These are phyloP conservation scores for Tardiomyces digboiensis DNA, from an alignment of 1,139 yeast genomes.

Conservation along the genomic window DNA sequence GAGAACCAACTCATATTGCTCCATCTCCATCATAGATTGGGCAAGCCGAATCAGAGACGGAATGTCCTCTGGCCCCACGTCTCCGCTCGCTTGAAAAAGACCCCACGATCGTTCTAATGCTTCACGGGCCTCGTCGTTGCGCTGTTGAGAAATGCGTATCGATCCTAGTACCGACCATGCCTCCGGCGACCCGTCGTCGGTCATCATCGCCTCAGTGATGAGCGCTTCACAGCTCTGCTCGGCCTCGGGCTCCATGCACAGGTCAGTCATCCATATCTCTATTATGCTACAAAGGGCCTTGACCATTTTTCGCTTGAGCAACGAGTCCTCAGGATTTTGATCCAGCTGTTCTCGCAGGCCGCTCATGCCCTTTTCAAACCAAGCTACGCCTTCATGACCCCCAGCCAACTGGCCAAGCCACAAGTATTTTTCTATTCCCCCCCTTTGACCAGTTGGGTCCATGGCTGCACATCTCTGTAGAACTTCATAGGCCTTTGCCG, in stretches of 20 bases:
- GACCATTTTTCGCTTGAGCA: constrained; percentile 40
- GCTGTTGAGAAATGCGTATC: constrained; percentile 82
- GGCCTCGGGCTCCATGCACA: constrained; percentile 90
- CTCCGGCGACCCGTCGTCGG: constrained; percentile 62
- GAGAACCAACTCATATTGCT: constrained; percentile 53
- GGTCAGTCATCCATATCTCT: constrained; percentile 99
- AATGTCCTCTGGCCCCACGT: constrained; percentile 54
- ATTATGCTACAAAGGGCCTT: constrained; percentile 79
- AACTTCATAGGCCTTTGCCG: constrained; percentile 66
- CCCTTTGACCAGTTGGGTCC: constrained; percentile 56
- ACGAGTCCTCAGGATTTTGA: constrained; percentile 8
- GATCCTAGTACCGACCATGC: constrained; percentile 78
- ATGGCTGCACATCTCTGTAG: constrained; percentile 54
- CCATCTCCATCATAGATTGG: constrained; percentile 51
- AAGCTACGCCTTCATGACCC: constrained; percentile 63
- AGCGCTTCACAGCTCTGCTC: constrained; percentile 70
- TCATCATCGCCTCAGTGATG: constrained; percentile 52
- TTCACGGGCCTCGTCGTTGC: constrained; percentile 57
- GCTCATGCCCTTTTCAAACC: constrained; percentile 54
- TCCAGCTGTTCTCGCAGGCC: constrained; percentile 37
- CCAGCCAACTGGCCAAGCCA: constrained; percentile 90
- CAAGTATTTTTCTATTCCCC: constrained; percentile 69
- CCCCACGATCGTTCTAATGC: constrained; percentile 72
- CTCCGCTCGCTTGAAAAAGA: constrained; percentile 45
- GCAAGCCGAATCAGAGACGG: constrained; percentile 63